Conservation (phyloP, 306 rosid genomes). For the Prunus salicina region DNA sequence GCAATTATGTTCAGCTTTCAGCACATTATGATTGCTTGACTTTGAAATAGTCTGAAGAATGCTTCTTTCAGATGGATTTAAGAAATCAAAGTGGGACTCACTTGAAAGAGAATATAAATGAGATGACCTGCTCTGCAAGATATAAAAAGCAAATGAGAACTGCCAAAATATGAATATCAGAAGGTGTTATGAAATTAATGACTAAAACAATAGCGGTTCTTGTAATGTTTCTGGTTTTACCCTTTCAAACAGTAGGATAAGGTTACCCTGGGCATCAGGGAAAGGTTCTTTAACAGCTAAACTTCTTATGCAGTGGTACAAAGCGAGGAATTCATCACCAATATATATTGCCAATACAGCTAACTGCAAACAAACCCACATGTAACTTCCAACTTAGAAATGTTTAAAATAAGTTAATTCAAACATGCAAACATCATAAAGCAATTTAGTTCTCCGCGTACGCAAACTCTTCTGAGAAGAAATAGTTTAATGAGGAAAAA, state of each 20-base stretch:
- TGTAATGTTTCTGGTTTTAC: constrained; percentile 36
- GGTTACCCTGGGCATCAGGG: constrained; percentile 90
- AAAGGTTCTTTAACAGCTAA: constrained; percentile 86
- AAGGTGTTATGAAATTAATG: not conserved
- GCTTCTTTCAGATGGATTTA: constrained; percentile 39
- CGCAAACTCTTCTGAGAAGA: not conserved
- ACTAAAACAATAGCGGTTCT: not conserved
- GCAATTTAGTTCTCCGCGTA: not conserved
- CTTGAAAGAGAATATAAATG: constrained; percentile 35
- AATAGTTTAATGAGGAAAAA: not conserved
- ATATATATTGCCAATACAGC: constrained; percentile 93
- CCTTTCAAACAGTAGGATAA: constrained; percentile 74
- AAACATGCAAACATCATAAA: not conserved
- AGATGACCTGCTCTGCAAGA: constrained; percentile 81
- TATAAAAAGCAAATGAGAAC: constrained; percentile 36
- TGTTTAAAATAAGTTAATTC: not conserved
- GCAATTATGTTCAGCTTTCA: constrained; percentile 30
- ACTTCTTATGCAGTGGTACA: constrained; percentile 95
- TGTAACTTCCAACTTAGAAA: constrained; percentile 9
- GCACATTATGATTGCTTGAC: constrained; percentile 23
- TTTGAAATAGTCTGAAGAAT: constrained; percentile 22
- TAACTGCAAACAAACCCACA: constrained; percentile 48
- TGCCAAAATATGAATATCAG: constrained; percentile 9
- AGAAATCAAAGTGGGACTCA: constrained; percentile 43
- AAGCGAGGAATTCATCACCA: constrained; percentile 88